Base-by-base conservation (phyloP, 2,329 filamentous ascomycete species). In the Neobulgaria alba region DNA sequence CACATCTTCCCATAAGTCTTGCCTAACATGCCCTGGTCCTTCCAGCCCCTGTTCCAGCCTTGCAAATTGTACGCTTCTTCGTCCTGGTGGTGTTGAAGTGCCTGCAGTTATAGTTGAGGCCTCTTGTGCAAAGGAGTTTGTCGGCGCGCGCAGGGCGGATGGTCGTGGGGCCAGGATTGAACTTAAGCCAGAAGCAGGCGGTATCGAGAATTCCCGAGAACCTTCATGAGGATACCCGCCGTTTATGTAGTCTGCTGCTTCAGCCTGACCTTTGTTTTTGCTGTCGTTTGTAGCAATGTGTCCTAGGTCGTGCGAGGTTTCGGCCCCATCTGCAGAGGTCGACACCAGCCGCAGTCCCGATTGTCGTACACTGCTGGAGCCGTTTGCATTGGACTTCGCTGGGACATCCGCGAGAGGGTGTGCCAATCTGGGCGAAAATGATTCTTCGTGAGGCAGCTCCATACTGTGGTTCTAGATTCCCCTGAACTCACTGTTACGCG, bases 1-100 rank as follows among this genome's bases (percentile, higher is more conserved):
- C n/a, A 63, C 69, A 38, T 83, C 79, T 33, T 83, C 78, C 49
- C 74, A 74, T 3, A 83, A 86, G 23, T 75, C 72, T 32, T 81
- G 72, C 43, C 79, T 71, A 21, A 72, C 75, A 49, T 79, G 75
- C 15, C 67, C 59, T 49, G 33, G 33, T 3, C 34, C 41, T 59
- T 71, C 66, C 19, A 64, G 61, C 20, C 76, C 71, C 2, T 74
- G 39, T 59, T 71, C 66, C 19, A 64, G 61, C 20, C 76, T 71
- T 2, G 74, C 77, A 57, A 93, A 92, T 52, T 92, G 85, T 3
- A 93, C 85, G 57, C 82, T 90, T 41, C 75, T 73, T 37, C 77
- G 68, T 15, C 69, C 53, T 3, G 57, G 53, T 5, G 57, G 57
- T 17, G 57, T 59, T 18, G 50, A 48, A 33, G 53, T 54, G 17